phyloP scores from a whole-genome alignment of 2,329 filamentous ascomycete species.

The Dactylonectria macrodidyma region DNA sequence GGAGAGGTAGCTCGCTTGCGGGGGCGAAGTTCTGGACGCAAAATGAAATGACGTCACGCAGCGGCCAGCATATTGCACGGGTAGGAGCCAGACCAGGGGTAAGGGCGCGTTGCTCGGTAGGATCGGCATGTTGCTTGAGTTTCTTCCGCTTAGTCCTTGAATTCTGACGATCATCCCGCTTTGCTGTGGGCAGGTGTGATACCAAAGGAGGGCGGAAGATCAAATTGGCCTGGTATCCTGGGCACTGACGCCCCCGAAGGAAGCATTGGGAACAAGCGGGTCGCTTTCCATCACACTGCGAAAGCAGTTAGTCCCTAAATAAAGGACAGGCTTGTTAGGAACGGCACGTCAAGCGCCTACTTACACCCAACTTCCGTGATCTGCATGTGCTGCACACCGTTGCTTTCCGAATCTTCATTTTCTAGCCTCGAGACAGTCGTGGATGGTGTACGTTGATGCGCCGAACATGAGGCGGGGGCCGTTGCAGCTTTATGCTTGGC shows the following conservation, averaged over 20 bases:
- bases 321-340: not conserved
- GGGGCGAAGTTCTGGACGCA: conserved; percentile 43
- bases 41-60: conserved; percentile 44
- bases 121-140: not conserved
- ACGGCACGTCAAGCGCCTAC: conserved; percentile 10
- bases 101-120: not conserved
- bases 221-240: conserved; percentile 45
- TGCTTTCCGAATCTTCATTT: conserved; percentile 44
- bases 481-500: not conserved
- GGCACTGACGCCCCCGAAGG: conserved; percentile 35
- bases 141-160: not conserved
- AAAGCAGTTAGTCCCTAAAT: conserved; percentile 1
- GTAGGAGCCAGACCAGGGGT: not conserved
- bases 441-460: not conserved
- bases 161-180: conserved; percentile 4
- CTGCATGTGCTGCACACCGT: conserved; percentile 46
- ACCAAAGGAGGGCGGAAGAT: conserved; percentile 37
- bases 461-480: not conserved
- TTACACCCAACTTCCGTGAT: conserved; percentile 44
- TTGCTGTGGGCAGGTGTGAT: not conserved
- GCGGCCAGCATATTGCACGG: conserved; percentile 36
- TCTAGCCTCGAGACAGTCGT: not conserved
- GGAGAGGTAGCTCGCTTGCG: conserved; percentile 14
- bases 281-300: conserved; percentile 45
- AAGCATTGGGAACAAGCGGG: conserved; percentile 46